Conservation (phyloP, 768 basidiomycete species). For the Leccinum subtestaceum region DNA sequence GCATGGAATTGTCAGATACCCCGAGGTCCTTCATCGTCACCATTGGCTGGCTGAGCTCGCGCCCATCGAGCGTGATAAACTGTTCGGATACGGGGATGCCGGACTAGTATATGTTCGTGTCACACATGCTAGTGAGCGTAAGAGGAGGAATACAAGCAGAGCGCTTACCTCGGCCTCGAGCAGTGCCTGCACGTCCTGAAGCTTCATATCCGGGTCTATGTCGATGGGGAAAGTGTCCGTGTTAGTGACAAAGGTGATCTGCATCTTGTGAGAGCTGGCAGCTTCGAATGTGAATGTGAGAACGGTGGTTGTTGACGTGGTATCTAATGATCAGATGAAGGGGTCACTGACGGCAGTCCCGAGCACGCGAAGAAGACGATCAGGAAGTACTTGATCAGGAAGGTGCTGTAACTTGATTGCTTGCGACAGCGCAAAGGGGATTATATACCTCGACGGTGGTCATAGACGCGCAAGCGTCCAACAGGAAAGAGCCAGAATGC, state of each 20-base stretch:
- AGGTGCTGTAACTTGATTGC: slow-evolving; percentile 15
- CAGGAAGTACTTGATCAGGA: slow-evolving; percentile 25
- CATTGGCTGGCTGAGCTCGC: slow-evolving; percentile 63
- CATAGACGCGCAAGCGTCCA: slow-evolving; percentile 18
- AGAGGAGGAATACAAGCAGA: neutral
- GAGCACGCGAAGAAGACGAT: slow-evolving; percentile 1
- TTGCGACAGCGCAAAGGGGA: neutral
- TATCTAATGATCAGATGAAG: slow-evolving; percentile 8
- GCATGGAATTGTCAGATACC: slow-evolving; percentile 57
- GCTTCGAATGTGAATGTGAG: slow-evolving; percentile 2
- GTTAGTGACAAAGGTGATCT: slow-evolving; percentile 71
- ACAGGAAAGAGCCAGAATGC: slow-evolving; percentile 23
- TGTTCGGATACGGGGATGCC: slow-evolving; percentile 72
- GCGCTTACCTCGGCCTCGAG: slow-evolving; percentile 90
- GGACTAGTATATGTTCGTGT: slow-evolving; percentile 48
- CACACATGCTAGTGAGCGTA: neutral
- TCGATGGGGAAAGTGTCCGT: slow-evolving; percentile 66
- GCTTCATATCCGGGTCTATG: slow-evolving; percentile 86
- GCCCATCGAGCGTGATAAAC: slow-evolving; percentile 62
- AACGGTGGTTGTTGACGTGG: neutral
- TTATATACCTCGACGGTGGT: slow-evolving; percentile 14
- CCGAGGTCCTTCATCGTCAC: slow-evolving; percentile 68
- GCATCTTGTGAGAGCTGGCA: slow-evolving; percentile 37
- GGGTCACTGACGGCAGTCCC: neutral
- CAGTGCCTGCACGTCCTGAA: slow-evolving; percentile 90